Conservation (phyloP, 2,329 filamentous ascomycete genomes). For the Penicillium sp. region DNA sequence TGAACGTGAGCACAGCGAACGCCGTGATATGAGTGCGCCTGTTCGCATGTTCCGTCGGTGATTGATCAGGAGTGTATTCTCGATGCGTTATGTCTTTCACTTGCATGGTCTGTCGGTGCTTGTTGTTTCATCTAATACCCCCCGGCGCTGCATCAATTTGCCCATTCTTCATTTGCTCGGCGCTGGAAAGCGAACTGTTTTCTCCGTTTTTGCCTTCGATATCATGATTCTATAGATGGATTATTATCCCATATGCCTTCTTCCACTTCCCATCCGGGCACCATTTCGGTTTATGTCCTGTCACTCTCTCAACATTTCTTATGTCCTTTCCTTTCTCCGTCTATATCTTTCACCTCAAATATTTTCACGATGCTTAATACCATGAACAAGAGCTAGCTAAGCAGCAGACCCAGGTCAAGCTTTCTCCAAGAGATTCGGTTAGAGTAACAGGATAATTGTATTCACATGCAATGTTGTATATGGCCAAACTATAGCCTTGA, state of each 20-base stretch:
- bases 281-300: slow-evolving; percentile 2
- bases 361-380: neutral
- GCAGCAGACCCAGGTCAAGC: too few relatives aligned
- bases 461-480: neutral
- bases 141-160: slow-evolving; percentile 26
- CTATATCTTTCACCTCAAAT: neutral
- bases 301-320: slow-evolving; percentile 11
- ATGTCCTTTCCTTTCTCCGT: slow-evolving; percentile 21
- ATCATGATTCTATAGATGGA: slow-evolving; percentile 11
- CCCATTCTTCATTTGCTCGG: slow-evolving; percentile 15
- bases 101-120: slow-evolving; percentile 18
- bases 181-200: slow-evolving; percentile 7
- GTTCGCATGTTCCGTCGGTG: slow-evolving; percentile 34
- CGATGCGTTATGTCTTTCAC: slow-evolving; percentile 12
- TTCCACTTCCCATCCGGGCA: slow-evolving; percentile 1
- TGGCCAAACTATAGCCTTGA: neutral
- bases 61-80: slow-evolving; percentile 1
- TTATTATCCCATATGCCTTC: slow-evolving; percentile 1
- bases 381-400: neutral
- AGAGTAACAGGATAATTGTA: neutral
- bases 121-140: slow-evolving; percentile 28
- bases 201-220: slow-evolving; percentile 8
- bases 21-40: slow-evolving; percentile 42
- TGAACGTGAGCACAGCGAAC: slow-evolving; percentile 30
- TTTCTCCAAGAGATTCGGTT: neutral